phyloP scores from a whole-genome alignment of 352 stramenopile species.

The Globisporangium nagaii region DNA sequence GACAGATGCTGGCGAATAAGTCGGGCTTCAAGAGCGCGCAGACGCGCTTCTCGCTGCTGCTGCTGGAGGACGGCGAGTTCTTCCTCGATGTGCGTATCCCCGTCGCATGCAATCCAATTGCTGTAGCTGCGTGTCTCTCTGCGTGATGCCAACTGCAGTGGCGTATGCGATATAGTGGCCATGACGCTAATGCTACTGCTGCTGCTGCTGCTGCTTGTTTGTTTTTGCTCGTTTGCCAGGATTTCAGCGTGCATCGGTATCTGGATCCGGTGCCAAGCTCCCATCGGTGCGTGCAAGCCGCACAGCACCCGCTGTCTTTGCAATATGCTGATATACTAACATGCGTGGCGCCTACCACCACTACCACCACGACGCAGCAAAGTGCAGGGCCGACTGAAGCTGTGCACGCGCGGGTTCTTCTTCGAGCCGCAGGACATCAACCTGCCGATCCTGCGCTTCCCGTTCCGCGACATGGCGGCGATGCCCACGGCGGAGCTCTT shows the following conservation, averaged over 20 bases:
- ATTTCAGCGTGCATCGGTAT: slow-evolving; percentile 82
- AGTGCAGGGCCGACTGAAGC: slow-evolving; percentile 73
- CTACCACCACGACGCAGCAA: slow-evolving; percentile 29
- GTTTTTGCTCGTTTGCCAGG: slow-evolving; percentile 28
- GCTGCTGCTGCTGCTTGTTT: background rate
- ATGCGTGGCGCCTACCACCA: too few relatives aligned
- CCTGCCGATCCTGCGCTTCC: slow-evolving; percentile 78
- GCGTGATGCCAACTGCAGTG: background rate
- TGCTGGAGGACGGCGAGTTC: slow-evolving; percentile 93
- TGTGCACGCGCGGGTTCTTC: slow-evolving; percentile 88
- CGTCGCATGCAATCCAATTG: background rate
- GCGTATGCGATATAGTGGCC: background rate
- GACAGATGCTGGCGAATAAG: slow-evolving; percentile 14
- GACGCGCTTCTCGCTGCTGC: slow-evolving; percentile 88
- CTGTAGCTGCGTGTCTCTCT: background rate
- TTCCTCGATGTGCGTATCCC: slow-evolving; percentile 83
- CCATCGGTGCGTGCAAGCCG: slow-evolving; percentile 31
- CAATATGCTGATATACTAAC: too few relatives aligned
- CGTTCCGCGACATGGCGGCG: slow-evolving; percentile 78
- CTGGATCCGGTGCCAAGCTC: slow-evolving; percentile 46
- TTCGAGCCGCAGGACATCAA: slow-evolving; percentile 89
- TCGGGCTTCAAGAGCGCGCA: slow-evolving; percentile 18
- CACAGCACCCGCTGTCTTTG: background rate
- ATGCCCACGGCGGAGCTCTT: slow-evolving; percentile 56
- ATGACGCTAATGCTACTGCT: slow-evolving; percentile 1